Base-by-base conservation (phyloP, 805 yeast genomes). In the Candida maesae region DNA sequence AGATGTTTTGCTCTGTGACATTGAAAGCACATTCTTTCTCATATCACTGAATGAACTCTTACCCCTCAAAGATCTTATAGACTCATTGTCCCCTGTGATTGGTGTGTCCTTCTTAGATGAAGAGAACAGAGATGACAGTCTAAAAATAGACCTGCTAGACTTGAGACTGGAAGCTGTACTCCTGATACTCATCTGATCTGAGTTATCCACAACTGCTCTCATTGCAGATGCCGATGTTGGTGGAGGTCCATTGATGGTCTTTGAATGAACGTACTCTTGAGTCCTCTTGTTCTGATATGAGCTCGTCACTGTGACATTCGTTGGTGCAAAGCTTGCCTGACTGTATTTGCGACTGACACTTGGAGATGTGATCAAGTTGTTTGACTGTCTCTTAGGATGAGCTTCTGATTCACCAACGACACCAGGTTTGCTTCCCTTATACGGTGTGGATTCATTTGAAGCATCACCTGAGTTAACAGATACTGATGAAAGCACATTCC, bases 1-100 rank as follows among this genome's bases (percentile, higher is more conserved):
- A 7, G 49, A 41, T 26, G 51, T 42, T 20, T 48, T 51, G 24
- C 50, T 47, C 26, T 53, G 48, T 15, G 55, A 46, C 30, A 52
- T 40, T 17, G 63, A 44, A 40, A 60, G 34, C 10, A 54, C 55
- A 13, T 56, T 61, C 50, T 52, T 63, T 61, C 58, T 58, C 45
- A 46, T 58, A 31, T 56, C 61, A 39, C 45, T 54, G 24, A 56
- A 47, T 3, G 61, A 56, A 8, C 47, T 44, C 32, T 42, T 52
- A 10, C 52, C 49, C 39, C 52, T 53, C 24, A 56, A 15, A 2
- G 61, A 52, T 45, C 52, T 55, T 6, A 55, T 30, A 2, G 59
- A 53, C 23, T 53, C 59, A 12, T 33, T 47, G 35, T 52, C 57
- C 8, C 38, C 41, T 16, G 15, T 14, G 24, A 26, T 38, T 9